Evolutionary conservation across 75 land plant species (phyloP), one percentile per base, ranked within the genome.

Genomic region (Picea glauca): DNA sequence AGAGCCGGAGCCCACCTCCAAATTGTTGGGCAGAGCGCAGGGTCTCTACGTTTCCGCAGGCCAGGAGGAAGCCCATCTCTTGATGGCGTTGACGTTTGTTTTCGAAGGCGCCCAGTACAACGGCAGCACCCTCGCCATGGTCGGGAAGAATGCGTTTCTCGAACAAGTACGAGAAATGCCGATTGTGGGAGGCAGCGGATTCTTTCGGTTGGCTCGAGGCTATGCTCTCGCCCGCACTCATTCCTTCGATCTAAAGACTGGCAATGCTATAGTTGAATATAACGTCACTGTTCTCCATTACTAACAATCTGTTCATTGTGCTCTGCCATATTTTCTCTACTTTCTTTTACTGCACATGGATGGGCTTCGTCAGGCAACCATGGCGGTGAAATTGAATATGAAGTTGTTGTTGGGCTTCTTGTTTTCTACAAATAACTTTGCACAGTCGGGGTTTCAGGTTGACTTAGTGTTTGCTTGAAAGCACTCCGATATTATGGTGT

Each of bases 181-280:
- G 58, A 77, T 87, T 61, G 74, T 87, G 31, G 90, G 90, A 5
- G 90, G 90, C 21, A 86, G 83, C 18, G 83, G 85, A 35, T 31
- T 40, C 2, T 88, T 88, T 76, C 63, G 90, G 59, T 78, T 78
- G 54, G 85, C 83, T 20, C 76, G 80, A 0, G 88, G 88, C 1
- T 88, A 79, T 46, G 88, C 80, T 2, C 72, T 58, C 33, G 78
- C 79, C 26, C 76, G 23, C 50, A 85, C 90, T n/a, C 59, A 65
- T 30, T 40, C 35, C 13, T 81, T 75, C 15, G 31, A 83, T 15
- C 1, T 30, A 21, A 38, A 14, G 0, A 58, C 77, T 4, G 76
- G 73, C 23, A 72, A 85, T 62, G 86, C 83, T 46, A 14, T 40
- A 13, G 33, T 79, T 17, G 20, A 11, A 38, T 77, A 59, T 38